Conservation (phyloP, 768 basidiomycete genomes). For the Tricholoma hemisulphureum region DNA sequence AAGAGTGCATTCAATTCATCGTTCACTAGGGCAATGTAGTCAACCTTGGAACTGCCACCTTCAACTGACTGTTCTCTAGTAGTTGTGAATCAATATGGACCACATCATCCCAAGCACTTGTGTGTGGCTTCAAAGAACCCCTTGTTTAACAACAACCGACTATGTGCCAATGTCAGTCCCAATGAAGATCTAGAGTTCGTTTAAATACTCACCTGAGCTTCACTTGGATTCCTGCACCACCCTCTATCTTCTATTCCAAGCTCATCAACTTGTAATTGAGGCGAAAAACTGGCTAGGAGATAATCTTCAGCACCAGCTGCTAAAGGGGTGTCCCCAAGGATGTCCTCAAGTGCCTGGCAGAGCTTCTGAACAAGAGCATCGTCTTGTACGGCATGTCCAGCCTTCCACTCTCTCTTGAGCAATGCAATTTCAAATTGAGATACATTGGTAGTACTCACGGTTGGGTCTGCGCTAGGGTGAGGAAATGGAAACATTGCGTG, state of each 20-base stretch:
- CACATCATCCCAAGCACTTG: neutral
- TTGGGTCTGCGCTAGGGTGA: too few species aligned
- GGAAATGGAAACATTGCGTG: too few species aligned
- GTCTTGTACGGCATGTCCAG: neutral
- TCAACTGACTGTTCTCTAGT: neutral
- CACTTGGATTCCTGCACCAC: too few species aligned
- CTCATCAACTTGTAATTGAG: neutral
- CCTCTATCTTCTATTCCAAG: too few species aligned
- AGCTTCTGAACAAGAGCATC: neutral
- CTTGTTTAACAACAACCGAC: too few species aligned
- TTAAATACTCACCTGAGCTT: too few species aligned
- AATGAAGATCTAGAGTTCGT: too few species aligned
- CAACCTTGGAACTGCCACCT: conserved; percentile 11
- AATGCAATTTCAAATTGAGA: neutral
- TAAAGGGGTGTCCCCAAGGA: neutral
- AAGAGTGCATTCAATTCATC: neutral
- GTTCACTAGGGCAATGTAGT: neutral
- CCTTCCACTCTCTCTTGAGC: neutral
- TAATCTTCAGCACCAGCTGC: neutral
- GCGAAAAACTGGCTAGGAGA: neutral
- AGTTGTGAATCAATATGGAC: neutral
- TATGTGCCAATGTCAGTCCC: neutral
- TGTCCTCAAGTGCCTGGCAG: neutral
- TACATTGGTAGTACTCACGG: neutral
- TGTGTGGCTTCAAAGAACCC: too few species aligned